Percentiles rank a stretch among this genome's conserved stretches.
phyloP scores from a whole-genome alignment of 768 basidiomycete species.

The Heimioporus sp. region DNA sequence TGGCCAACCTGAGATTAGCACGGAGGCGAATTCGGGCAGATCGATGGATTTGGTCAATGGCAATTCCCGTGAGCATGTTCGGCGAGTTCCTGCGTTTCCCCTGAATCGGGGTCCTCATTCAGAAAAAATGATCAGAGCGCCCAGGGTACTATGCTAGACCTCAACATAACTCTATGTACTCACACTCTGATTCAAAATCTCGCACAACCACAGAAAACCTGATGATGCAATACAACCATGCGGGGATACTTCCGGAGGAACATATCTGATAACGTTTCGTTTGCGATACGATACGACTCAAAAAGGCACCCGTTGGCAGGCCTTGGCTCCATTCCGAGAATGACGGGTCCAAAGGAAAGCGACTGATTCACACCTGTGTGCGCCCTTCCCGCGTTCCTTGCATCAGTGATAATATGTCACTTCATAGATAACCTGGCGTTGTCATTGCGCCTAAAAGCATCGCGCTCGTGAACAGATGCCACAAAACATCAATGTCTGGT shows the following conservation, averaged over 20 bases:
- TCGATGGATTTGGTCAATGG: slow-evolving; percentile 11
- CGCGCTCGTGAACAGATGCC: neutral
- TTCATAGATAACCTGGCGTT: slow-evolving; percentile 1
- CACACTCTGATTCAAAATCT: neutral
- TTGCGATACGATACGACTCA: slow-evolving; percentile 1
- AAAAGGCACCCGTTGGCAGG: slow-evolving; percentile 13
- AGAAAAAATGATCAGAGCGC: neutral
- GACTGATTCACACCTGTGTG: neutral
- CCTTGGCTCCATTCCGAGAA: slow-evolving; percentile 7
- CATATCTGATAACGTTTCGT: neutral
- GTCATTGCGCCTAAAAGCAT: neutral
- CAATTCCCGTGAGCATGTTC: slow-evolving; percentile 9
- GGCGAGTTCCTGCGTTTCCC: slow-evolving; percentile 2
- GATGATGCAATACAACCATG: slow-evolving; percentile 23
- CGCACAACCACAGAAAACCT: neutral
- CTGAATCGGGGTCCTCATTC: slow-evolving; percentile 6
- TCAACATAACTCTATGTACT: too few species aligned
- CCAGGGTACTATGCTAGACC: neutral
- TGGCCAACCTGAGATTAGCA: neutral
- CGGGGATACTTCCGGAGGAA: slow-evolving; percentile 9
- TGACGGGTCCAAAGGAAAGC: slow-evolving; percentile 1
- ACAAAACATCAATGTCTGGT: slow-evolving; percentile 2
- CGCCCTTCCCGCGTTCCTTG: slow-evolving; percentile 4
- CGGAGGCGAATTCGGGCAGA: neutral
- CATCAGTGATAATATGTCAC: slow-evolving; percentile 1